Evolutionary conservation across 169 alveolate genomes (phyloP).

Genomic region (Hammondia hammondi): DNA sequence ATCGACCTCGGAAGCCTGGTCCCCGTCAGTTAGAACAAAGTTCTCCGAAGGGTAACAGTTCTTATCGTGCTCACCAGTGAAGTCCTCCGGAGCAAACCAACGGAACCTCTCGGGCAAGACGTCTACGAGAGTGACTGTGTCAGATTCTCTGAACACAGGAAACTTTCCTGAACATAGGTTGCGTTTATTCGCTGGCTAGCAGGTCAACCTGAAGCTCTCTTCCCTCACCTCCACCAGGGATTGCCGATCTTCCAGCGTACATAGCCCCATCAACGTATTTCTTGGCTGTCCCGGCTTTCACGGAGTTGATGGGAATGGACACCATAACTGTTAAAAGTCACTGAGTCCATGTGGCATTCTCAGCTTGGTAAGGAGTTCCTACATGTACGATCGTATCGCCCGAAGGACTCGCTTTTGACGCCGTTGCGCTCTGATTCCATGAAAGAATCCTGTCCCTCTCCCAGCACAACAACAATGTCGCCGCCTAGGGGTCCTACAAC

Average conservation of each 20-base stretch:
- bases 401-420: slow-evolving; percentile 39
- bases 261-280: neutral
- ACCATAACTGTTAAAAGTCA: slow-evolving; percentile 48
- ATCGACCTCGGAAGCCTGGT: slow-evolving; percentile 75
- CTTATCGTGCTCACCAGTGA: slow-evolving; percentile 22
- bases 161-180: neutral
- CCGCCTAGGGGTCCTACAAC: slow-evolving; percentile 80
- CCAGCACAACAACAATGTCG: slow-evolving; percentile 73
- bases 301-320: slow-evolving; percentile 11
- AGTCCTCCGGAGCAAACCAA: slow-evolving; percentile 56
- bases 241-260: slow-evolving; percentile 49
- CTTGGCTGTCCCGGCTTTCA: slow-evolving; percentile 48
- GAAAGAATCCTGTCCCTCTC: slow-evolving; percentile 45
- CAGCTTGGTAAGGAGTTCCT: neutral
- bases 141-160: neutral
- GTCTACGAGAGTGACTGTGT: neutral
- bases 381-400: slow-evolving; percentile 51
- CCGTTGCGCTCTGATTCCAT: slow-evolving; percentile 41
- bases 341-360: neutral
- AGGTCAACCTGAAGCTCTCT: neutral
- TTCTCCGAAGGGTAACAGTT: neutral
- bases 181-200: neutral
- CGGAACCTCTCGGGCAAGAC: slow-evolving; percentile 39
- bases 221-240: neutral
- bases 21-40: neutral